Base-by-base conservation (phyloP, 305 asterid genomes). In the Fraxinus ornus region DNA sequence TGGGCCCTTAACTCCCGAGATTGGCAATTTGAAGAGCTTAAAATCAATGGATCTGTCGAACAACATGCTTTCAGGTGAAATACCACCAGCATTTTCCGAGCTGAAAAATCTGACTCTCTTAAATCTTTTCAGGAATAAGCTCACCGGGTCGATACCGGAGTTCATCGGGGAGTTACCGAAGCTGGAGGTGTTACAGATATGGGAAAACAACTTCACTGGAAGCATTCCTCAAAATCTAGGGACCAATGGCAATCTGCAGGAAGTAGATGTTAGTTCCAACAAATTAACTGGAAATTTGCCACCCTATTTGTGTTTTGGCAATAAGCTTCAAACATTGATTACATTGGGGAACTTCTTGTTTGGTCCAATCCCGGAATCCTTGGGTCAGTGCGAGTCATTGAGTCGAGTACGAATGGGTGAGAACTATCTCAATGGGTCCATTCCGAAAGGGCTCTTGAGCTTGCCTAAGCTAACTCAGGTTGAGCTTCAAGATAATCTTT, bases 151-250 rank as follows among this genome's bases (percentile, higher is more conserved):
- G 24, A 90, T 92, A 70, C 95, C 94, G 0, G 78, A 85, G 62
- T 86, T 87, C 49, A 80, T 90, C 9, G 92, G 89, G 15, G 88
- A 88, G 88, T 30, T 90, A 68, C 92, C 96, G 76, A 81, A 86
- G 64, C 70, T 92, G 80, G 86, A 89, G 82, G 90, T 86, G 47
- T 36, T 92, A 83, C 90, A 90, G 78, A 86, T 92, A 36, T 92
- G 94, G 94, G 82, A 86, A 73, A 92, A 92, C 85, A 89, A 91
- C 35, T 90, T 92, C 89, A 89, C 96, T 1, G 96, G 96, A 36
- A 87, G 86, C 4, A 88, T 92, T n/a, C 96, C 96, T 26, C 82
- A 80, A 5, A 88, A 72, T 84, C 89, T 92, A 0, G 96, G 96
- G 64, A 77, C 55, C 60, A 92, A 87, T 41, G 93, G 94, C 21